Evolutionary conservation across 139 green algal genomes (phyloP).

Genomic region (Yamagishiella unicocca): DNA sequence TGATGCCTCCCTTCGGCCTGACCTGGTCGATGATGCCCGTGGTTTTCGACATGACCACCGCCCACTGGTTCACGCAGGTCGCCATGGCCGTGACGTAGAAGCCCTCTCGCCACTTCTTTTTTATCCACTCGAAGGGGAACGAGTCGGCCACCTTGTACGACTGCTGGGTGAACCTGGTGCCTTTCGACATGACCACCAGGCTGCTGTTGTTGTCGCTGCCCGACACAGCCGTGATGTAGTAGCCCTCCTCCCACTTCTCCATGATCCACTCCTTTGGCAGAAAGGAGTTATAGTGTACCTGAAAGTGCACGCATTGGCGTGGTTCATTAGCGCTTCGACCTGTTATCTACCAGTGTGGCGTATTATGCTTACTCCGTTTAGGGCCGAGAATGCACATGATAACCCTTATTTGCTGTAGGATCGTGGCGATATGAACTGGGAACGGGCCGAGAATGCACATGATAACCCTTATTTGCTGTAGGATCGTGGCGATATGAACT

Average conservation of each 20-base stretch:
- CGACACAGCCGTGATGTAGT: constrained; percentile 97
- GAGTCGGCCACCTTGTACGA: constrained; percentile 97
- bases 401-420: too few species aligned
- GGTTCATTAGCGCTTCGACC: background rate
- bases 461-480: too few species aligned
- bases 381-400: too few species aligned
- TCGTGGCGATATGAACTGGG: too few species aligned
- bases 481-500: too few species aligned
- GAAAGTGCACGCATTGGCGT: background rate
- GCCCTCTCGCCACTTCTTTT: constrained; percentile 99
- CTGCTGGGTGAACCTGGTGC: constrained; percentile 97
- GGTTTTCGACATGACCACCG: constrained; percentile 98
- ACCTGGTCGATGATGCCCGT: constrained; percentile 95
- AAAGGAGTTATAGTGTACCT: constrained; percentile 63
- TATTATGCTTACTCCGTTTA: too few species aligned
- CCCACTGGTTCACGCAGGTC: constrained; percentile 87
- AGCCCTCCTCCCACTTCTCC: constrained; percentile 99
- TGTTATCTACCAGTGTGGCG: too few species aligned
- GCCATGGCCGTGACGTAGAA: constrained; percentile 99
- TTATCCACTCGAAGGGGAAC: constrained; percentile 99
- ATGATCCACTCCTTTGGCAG: constrained; percentile 95
- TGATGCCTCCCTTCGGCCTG: too few species aligned
- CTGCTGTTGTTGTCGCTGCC: constrained; percentile 77
- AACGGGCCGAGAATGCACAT: too few species aligned
- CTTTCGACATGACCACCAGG: constrained; percentile 93